Conservation (phyloP, 2,329 filamentous ascomycete species). For the Claviceps sp. region DNA sequence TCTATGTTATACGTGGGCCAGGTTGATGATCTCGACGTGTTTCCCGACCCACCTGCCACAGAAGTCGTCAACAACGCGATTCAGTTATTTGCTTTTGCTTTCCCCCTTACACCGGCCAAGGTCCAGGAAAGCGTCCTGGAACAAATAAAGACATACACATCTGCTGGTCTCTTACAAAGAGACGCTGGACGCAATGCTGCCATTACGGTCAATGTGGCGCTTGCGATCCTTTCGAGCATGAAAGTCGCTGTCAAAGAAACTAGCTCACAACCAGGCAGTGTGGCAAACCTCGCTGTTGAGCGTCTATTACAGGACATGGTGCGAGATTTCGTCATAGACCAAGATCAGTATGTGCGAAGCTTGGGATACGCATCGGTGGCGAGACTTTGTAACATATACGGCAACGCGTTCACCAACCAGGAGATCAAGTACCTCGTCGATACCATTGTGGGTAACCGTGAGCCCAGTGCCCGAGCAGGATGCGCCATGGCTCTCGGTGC, state of each 20-base stretch:
- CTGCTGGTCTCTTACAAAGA: constrained; percentile 63
- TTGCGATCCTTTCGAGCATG: constrained; percentile 65
- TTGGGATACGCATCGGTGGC: constrained; percentile 78
- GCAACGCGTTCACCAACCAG: constrained; percentile 74
- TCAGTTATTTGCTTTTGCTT: constrained; percentile 78
- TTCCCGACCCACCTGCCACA: constrained; percentile 70
- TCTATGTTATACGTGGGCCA: constrained; percentile 57
- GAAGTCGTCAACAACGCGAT: constrained; percentile 93
- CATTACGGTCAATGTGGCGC: constrained; percentile 78
- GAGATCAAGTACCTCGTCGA: constrained; percentile 90
- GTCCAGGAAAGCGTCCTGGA: constrained; percentile 94
- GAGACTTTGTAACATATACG: constrained; percentile 69
- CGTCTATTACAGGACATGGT: constrained; percentile 68
- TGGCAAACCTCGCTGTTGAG: constrained; percentile 65
- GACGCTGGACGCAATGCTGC: constrained; percentile 83
- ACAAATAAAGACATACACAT: constrained; percentile 82
- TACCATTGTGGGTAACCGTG: constrained; percentile 84
- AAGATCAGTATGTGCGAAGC: constrained; percentile 74
- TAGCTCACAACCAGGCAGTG: constrained; percentile 54
- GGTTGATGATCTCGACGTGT: constrained; percentile 27
- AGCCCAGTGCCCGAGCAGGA: constrained; percentile 83
- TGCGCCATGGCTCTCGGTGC: constrained; percentile 88
- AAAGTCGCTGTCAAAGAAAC: constrained; percentile 79
- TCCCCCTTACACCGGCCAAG: constrained; percentile 77
- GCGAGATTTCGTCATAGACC: constrained; percentile 61